These are phyloP conservation scores for Phaeophleospora eucalypticola DNA, from an alignment of 2,329 filamentous ascomycete genomes.

Conservation along the genomic window DNA sequence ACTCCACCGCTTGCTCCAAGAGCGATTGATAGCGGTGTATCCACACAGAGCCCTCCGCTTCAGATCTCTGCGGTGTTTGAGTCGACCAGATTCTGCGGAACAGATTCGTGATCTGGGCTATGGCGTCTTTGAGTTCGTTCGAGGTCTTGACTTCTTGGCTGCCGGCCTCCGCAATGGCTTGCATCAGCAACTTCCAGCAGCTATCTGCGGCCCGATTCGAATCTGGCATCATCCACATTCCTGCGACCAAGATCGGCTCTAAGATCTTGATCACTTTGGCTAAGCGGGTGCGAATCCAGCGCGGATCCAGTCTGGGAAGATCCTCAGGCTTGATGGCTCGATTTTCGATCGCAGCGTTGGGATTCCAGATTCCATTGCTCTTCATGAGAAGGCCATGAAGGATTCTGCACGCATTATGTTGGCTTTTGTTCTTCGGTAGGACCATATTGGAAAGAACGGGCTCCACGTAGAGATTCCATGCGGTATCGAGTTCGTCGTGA, in stretches of 20 bases:
- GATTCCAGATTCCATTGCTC: slow-evolving; percentile 62
- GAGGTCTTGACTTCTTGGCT: slow-evolving; percentile 88
- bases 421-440: slow-evolving; percentile 45
- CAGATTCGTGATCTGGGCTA: slow-evolving; percentile 66
- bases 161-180: slow-evolving; percentile 62
- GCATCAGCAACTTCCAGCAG: slow-evolving; percentile 50
- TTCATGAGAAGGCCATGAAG: slow-evolving; percentile 69
- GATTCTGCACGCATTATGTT: slow-evolving; percentile 63
- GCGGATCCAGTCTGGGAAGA: slow-evolving; percentile 75
- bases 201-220: slow-evolving; percentile 21
- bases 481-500: slow-evolving; percentile 62
- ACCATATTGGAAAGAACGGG: slow-evolving; percentile 60
- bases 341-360: slow-evolving; percentile 61
- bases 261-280: slow-evolving; percentile 60
- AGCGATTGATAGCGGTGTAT: slow-evolving; percentile 19
- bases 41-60: slow-evolving; percentile 15
- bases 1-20: slow-evolving; percentile 44
- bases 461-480: slow-evolving; percentile 73
- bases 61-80: slow-evolving; percentile 2
- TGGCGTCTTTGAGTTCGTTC: slow-evolving; percentile 73
- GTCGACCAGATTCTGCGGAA: slow-evolving; percentile 65
- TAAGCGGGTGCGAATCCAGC: slow-evolving; percentile 77
- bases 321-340: slow-evolving; percentile 60
- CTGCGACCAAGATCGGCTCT: slow-evolving; percentile 50
- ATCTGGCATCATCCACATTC: slow-evolving; percentile 39